These are phyloP conservation scores for Phaeosphaeriaceae sp. DNA, from an alignment of 2,329 filamentous ascomycete species.

Conservation along the genomic window DNA sequence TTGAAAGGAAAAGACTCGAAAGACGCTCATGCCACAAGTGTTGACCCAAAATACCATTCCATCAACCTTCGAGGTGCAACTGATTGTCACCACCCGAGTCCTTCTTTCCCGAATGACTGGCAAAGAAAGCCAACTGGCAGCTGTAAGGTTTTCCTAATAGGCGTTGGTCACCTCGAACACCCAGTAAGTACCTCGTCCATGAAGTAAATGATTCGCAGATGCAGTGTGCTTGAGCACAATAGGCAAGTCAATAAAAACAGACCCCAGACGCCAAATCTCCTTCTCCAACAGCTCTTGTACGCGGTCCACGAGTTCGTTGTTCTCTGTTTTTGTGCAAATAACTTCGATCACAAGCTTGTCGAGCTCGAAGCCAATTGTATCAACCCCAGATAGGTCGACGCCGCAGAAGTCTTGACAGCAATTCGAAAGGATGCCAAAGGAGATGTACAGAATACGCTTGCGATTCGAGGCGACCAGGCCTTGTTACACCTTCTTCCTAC, in stretches of 20 bases:
- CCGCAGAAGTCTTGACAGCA: not conserved
- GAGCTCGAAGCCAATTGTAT: not conserved
- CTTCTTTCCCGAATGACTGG: no score
- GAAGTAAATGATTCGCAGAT: no score
- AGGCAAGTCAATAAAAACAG: not conserved
- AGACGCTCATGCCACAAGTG: no score
- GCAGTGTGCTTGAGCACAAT: no score
- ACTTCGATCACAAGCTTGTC: not conserved
- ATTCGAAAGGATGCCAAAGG: not conserved
- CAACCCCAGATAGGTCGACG: not conserved
- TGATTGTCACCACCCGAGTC: no score
- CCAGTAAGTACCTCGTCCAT: no score
- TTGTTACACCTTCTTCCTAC: not conserved
- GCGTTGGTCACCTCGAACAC: no score
- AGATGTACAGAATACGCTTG: not conserved
- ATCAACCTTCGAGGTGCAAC: no score
- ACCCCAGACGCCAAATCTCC: not conserved
- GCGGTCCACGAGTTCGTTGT: not conserved
- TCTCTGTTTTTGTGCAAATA: not conserved
- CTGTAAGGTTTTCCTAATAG: no score
- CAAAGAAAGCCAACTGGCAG: no score
- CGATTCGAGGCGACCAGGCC: not conserved
- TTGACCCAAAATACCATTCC: no score
- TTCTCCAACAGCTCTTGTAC: not conserved
- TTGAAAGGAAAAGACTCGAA: no score